These are phyloP conservation scores for Chytridium lagenaria DNA, from an alignment of 371 early-diverging fungal genomes.

Conservation along the genomic window DNA sequence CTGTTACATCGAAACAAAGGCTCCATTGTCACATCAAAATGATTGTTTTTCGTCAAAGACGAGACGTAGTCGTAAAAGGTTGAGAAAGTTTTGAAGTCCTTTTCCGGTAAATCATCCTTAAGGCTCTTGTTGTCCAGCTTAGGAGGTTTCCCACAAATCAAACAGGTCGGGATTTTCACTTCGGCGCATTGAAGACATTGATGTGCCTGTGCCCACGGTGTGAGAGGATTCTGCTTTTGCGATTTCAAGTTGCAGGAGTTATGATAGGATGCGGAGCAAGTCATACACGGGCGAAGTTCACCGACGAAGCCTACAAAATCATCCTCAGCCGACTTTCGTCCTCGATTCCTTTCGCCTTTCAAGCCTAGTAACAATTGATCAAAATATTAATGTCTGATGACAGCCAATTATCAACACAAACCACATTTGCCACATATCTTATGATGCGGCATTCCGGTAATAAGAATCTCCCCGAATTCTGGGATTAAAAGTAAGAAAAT, in stretches of 20 bases:
- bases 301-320: conserved; percentile 24
- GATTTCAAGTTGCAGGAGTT: too few relatives aligned
- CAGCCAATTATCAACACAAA: neutral
- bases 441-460: conserved; percentile 18
- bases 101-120: neutral
- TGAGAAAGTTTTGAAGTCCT: neutral
- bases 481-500: too few relatives aligned
- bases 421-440: conserved; percentile 23
- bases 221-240: too few relatives aligned
- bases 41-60: neutral
- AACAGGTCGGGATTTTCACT: conserved; percentile 9
- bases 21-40: neutral
- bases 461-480: too few relatives aligned
- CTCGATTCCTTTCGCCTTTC: neutral
- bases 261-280: conserved; percentile 20
- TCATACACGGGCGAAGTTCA: conserved; percentile 8
- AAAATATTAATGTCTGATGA: neutral
- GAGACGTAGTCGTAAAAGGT: neutral
- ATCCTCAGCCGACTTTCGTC: neutral
- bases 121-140: neutral
- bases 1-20: conserved; percentile 44
- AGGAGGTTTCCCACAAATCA: conserved; percentile 13
- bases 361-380: too few relatives aligned
- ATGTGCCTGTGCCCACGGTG: too few relatives aligned
- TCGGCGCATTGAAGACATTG: conserved; percentile 29